These are phyloP conservation scores for Dictyostelium capitatum DNA, from an alignment of 78 protist species.

Conservation along the genomic window DNA sequence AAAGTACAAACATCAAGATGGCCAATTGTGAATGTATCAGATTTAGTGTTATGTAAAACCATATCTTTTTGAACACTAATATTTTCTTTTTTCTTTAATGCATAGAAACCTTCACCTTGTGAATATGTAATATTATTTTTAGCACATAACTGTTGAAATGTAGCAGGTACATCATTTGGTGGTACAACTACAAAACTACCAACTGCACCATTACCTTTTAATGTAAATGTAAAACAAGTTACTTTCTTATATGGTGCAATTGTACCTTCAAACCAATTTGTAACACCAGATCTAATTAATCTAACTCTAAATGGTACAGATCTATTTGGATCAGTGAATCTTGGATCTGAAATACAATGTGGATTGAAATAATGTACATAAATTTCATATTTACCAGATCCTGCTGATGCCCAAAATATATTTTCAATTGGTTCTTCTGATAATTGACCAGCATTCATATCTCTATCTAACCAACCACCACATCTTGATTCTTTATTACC, in stretches of 20 bases:
- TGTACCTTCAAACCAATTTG: slow-evolving; percentile 9
- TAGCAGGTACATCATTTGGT: not conserved
- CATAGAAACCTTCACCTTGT: slow-evolving; percentile 40
- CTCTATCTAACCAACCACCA: slow-evolving; percentile 42
- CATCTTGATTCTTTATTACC: slow-evolving; percentile 17
- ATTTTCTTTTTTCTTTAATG: slow-evolving; percentile 34
- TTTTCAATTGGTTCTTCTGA: slow-evolving; percentile 34
- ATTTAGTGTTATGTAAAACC: slow-evolving; percentile 6
- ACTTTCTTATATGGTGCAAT: not conserved
- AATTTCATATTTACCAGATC: slow-evolving; percentile 17
- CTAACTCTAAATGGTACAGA: slow-evolving; percentile 31
- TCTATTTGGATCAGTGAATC: not conserved
- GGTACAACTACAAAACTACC: slow-evolving; percentile 22
- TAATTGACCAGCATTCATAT: not conserved
- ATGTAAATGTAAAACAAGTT: not conserved
- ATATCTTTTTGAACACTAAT: slow-evolving; percentile 16
- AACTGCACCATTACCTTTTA: slow-evolving; percentile 30
- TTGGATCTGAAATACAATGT: slow-evolving; percentile 1
- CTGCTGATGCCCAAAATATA: slow-evolving; percentile 29
- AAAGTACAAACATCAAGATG: slow-evolving; percentile 12
- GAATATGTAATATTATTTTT: not conserved
- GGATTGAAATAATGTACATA: slow-evolving; percentile 10
- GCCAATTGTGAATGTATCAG: slow-evolving; percentile 27
- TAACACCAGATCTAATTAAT: not conserved
- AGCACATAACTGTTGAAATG: slow-evolving; percentile 5